Percentiles rank a stretch among this genome's conserved stretches.
phyloP scores from a whole-genome alignment of 352 stramenopile genomes.

The Globisporangium takayamanum region DNA sequence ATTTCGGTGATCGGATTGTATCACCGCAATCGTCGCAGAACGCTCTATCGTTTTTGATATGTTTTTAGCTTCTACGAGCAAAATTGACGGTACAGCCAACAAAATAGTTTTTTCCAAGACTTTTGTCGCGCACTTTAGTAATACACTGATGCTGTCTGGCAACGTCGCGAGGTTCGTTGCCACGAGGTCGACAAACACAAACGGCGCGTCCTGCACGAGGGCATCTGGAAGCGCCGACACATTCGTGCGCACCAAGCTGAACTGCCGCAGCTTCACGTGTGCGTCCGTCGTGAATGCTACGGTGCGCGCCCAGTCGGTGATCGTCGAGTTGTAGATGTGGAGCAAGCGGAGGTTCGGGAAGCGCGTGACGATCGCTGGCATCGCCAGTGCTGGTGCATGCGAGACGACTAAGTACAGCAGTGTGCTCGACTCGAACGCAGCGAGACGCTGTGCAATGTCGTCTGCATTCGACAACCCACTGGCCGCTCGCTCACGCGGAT shows the following conservation, averaged over 20 bases:
- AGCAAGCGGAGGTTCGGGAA: conserved; percentile 15
- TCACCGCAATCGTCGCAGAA: too few relatives aligned
- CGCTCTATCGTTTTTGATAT: too few relatives aligned
- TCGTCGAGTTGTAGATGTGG: conserved; percentile 20
- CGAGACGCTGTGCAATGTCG: conserved; percentile 1
- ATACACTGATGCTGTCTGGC: conserved; percentile 2
- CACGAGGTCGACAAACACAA: conserved; percentile 9
- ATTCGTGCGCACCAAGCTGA: conserved; percentile 6
- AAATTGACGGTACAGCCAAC: too few relatives aligned
- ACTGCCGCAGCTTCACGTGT: background rate
- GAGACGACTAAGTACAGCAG: conserved; percentile 18
- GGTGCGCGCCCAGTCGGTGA: conserved; percentile 14
- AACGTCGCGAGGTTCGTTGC: conserved; percentile 9
- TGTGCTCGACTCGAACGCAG: conserved; percentile 5
- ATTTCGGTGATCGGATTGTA: too few relatives aligned
- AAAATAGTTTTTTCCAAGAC: too few relatives aligned
- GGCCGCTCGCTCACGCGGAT: background rate
- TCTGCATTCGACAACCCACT: background rate
- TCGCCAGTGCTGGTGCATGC: conserved; percentile 12
- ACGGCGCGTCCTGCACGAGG: conserved; percentile 5
- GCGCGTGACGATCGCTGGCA: conserved; percentile 8
- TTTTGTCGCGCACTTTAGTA: too few relatives aligned
- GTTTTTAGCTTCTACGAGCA: too few relatives aligned
- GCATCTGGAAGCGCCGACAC: conserved; percentile 5
- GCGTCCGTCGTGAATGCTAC: conserved; percentile 3